phyloP scores from a whole-genome alignment of 169 alveolate species.

The Plasmodium yoelii region DNA sequence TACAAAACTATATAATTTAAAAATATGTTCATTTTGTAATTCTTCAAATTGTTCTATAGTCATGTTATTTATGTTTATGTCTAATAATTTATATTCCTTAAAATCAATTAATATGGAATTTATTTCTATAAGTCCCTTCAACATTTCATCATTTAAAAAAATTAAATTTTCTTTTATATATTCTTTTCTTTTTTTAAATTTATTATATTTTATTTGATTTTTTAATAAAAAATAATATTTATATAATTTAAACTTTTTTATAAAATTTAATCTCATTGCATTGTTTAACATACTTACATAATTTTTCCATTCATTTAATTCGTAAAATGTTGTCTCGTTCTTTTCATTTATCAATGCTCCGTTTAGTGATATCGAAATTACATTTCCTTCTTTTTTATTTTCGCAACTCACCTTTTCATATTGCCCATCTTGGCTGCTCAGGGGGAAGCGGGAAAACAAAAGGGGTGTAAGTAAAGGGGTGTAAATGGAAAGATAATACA shows the following conservation, averaged over 20 bases:
- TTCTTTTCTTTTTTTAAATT: constrained; percentile 34
- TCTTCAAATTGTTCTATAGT: constrained; percentile 27
- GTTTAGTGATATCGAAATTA: constrained; percentile 41
- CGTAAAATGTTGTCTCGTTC: constrained; percentile 56
- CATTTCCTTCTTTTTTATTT: constrained; percentile 9
- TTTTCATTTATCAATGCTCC: constrained; percentile 65
- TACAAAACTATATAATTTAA: constrained; percentile 10
- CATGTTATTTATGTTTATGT: constrained; percentile 45
- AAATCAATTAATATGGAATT: constrained; percentile 11
- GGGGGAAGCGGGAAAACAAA: no score
- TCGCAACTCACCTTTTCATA: constrained; percentile 13
- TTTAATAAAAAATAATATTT: constrained; percentile 52
- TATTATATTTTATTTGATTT: constrained; percentile 14
- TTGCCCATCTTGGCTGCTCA: constrained; percentile 11
- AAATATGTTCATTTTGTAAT: constrained; percentile 32
- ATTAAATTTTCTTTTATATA: constrained; percentile 46
- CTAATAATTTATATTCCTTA: constrained; percentile 9
- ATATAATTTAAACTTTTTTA: constrained; percentile 33
- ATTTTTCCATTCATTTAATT: constrained; percentile 42
- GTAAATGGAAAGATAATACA: no score
- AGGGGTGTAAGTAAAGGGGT: no score
- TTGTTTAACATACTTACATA: constrained; percentile 29
- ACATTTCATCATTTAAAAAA: constrained; percentile 19
- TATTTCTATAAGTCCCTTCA: constrained; percentile 37
- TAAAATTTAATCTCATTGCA: constrained; percentile 41